Base-by-base conservation (phyloP, 495 filamentous ascomycete genomes). In the Jackrogersella multiformis region DNA sequence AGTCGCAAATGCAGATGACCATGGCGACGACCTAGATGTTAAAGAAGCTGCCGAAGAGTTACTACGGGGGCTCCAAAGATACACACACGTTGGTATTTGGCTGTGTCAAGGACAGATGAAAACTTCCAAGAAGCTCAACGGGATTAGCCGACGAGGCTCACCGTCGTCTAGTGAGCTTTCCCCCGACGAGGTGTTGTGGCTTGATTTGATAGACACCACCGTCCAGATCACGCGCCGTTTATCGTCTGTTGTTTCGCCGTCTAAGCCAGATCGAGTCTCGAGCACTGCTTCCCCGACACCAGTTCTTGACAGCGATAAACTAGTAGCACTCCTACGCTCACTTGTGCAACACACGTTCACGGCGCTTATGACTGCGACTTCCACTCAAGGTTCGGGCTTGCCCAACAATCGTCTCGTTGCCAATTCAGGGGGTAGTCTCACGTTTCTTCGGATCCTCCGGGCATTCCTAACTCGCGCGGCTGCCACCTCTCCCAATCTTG, bases 271-370 rank as follows among this genome's bases (percentile, higher is more conserved):
- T 28, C 74, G 72, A 5, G 72, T 73, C 44, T 57, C 68, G 1
- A 55, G 62, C 38, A 59, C 60, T 18, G 36, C 69, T 38, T 42
- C 56, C 10, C 20, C 63, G 10, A 35, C 53, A 18, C 41, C 66
- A 23, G 30, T 67, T 7, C 60, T 85, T 13, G 81, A 85, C 44
- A 72, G 75, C n/a, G 77, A 83, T 24, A 86, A 88, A 59, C 80
- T 95, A 18, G 82, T 89, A 28, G 78, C 81, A 7, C 71, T 83
- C 5, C 82, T 97, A 53, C 90, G 96, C 0, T 83, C 84, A 9
- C 83, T 94, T 56, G 93, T 98, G 10, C 95, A 99, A 72, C 88
- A 92, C 54, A 89, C 89, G 2, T 99, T 99, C 73, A 96, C 93
- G 2, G 88, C 94, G 0, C 86, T 99, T 20, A 87, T 99, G 4